Conservation (phyloP, 2,329 filamentous ascomycete species). For the Monosporascus sp. region DNA sequence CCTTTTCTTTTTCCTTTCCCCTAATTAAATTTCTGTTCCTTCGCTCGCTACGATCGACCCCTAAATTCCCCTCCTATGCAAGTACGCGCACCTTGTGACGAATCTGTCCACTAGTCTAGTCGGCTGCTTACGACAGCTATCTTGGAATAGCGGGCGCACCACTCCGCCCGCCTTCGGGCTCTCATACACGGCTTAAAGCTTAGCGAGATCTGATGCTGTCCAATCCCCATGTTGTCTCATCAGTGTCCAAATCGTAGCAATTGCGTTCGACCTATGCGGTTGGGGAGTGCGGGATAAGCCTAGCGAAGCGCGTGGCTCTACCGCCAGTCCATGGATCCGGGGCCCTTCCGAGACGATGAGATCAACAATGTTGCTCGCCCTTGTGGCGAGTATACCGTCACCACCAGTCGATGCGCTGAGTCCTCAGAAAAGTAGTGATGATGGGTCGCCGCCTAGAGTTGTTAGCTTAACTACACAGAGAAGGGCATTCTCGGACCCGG, state of each 20-base stretch:
- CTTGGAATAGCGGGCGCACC: neutral
- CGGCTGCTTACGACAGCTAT: neutral
- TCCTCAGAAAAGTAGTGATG: slow-evolving; percentile 13
- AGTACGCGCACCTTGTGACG: neutral
- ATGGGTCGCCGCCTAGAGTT: slow-evolving; percentile 31
- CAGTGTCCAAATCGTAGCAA: neutral
- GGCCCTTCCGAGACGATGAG: slow-evolving; percentile 15
- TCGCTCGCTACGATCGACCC: neutral
- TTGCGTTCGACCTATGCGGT: neutral
- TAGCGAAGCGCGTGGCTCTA: too few species aligned
- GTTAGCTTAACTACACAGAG: slow-evolving; percentile 41
- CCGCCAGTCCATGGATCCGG: too few species aligned
- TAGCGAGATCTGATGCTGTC: neutral
- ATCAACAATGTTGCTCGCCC: slow-evolving; percentile 17
- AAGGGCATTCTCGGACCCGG: slow-evolving; percentile 32
- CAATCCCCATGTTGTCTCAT: neutral
- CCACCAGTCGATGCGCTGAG: slow-evolving; percentile 20
- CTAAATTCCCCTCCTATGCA: neutral
- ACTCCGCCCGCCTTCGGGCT: neutral
- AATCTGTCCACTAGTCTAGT: neutral
- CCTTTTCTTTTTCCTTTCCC: neutral
- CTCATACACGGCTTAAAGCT: neutral
- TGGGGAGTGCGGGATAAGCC: neutral
- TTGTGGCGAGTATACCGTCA: slow-evolving; percentile 20
- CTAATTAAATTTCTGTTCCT: neutral